Evolutionary conservation across 306 rosid genomes (phyloP).

Genomic region (Corylus avellana): DNA sequence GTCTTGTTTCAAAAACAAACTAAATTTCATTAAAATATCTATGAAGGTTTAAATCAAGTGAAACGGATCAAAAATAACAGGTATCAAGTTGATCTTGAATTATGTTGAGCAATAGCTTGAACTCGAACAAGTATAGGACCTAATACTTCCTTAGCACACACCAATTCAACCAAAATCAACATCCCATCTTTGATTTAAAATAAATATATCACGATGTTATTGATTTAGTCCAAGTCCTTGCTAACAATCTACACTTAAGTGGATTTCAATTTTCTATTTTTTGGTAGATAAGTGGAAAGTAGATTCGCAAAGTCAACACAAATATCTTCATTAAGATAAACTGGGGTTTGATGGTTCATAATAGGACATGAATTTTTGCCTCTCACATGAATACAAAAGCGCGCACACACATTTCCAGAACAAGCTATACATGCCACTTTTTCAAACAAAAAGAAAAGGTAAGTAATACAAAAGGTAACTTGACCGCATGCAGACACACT

Average conservation of each 20-base stretch:
- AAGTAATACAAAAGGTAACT: neutral
- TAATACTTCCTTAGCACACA: neutral
- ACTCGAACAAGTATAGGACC: neutral
- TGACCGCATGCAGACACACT: neutral
- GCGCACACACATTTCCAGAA: no score
- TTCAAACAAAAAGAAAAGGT: neutral
- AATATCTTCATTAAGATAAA: neutral
- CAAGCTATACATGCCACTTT: no score
- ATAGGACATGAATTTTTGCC: neutral
- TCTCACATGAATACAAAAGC: neutral
- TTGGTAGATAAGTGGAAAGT: neutral
- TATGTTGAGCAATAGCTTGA: neutral
- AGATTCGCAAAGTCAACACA: neutral
- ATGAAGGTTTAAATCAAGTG: neutral
- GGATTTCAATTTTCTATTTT: neutral
- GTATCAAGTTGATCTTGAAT: slow-evolving; percentile 1
- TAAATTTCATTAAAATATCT: neutral
- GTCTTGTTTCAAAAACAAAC: neutral
- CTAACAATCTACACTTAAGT: neutral
- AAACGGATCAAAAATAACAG: neutral
- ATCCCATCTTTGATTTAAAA: neutral
- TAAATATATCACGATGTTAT: neutral
- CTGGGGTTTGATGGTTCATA: neutral
- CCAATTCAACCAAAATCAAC: neutral
- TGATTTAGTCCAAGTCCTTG: neutral